A percentile compares a stretch with the other conserved stretches of the same genome.
Conservation (phyloP, 2,329 filamentous ascomycete species). For the Sclerotinia sclerotiorum region DNA sequence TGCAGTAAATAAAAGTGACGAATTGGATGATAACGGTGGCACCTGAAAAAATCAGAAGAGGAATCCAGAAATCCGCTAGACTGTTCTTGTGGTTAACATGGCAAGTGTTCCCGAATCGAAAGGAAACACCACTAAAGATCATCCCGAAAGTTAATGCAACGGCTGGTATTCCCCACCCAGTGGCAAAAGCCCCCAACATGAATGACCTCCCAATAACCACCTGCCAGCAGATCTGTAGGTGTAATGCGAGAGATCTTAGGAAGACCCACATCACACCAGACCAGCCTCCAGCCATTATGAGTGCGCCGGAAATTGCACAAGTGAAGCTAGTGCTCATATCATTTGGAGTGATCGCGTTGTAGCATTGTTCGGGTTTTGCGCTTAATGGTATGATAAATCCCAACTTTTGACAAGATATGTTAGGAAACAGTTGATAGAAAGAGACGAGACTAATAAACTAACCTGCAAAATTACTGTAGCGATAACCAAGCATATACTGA, state of each 20-base stretch:
- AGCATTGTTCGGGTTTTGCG: conserved; percentile 76
- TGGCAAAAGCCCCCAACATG: conserved; percentile 78
- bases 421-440: conserved; percentile 9
- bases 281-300: conserved; percentile 84
- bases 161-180: conserved; percentile 82
- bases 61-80: conserved; percentile 85
- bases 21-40: conserved; percentile 79
- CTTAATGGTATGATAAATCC: conserved; percentile 89
- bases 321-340: conserved; percentile 80
- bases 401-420: conserved; percentile 53
- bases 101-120: conserved; percentile 85
- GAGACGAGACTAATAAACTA: conserved; percentile 43
- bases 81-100: conserved; percentile 91
- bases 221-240: conserved; percentile 98
- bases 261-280: conserved; percentile 87
- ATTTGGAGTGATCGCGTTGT: conserved; percentile 86
- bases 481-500: conserved; percentile 82
- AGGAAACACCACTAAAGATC: conserved; percentile 86
- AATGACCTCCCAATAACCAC: conserved; percentile 83
- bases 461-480: conserved; percentile 78
- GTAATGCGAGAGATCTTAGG: conserved; percentile 83
- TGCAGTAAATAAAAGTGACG: conserved; percentile 84
- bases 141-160: conserved; percentile 75
- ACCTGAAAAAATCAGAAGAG: conserved; percentile 74
- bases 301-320: conserved; percentile 84